Evolutionary conservation across 768 basidiomycete species (phyloP), one percentile per base, ranked within the genome.

Genomic region (Kondoa subrosea): DNA sequence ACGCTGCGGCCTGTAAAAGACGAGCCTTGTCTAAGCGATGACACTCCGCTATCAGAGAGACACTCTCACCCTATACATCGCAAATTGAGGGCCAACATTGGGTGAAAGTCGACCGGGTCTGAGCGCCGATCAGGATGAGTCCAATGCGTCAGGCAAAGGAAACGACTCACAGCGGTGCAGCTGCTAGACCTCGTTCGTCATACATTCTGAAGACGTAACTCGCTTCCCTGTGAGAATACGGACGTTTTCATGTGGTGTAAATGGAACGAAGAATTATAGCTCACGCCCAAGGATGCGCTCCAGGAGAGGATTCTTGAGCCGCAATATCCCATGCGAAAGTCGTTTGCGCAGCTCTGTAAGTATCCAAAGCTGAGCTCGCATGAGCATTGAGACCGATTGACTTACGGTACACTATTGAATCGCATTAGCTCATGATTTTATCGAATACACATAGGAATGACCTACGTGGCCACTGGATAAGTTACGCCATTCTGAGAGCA

Each of bases 291-390:
- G 40, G 40, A 8, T 21, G 8, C 40, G 40, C 40, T 8, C 40
- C 40, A 8, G 21, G 12, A 8, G 40, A 31, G 8, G 61, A 21
- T 33, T 63, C 61, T 27, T 63, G 33, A 16, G 61, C 61, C 14
- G 61, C 61, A 8, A 63, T 32, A 33, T 63, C 33, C 61, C 61
- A 63, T 12, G 30, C 61, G 61, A 26, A 63, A 32, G 61, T 30
- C 2, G 61, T 63, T 27, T 27, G 14, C 21, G 8, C 12, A 50
- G 40, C 40, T 50, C 40, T 50, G 40, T 50, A 21, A 50, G 40
- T 8, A 50, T 8, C 40, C 40, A 50, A 50, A 50, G 40, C 21
- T 50, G n/a, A n/a, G n/a, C n/a, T n/a, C n/a, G n/a, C n/a, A n/a
- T n/a, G n/a, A n/a, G n/a, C n/a, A n/a, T n/a, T n/a, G n/a, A n/a